Evolutionary conservation across 805 yeast species (phyloP).

Genomic region (Wickerhamiella domercqiae): DNA sequence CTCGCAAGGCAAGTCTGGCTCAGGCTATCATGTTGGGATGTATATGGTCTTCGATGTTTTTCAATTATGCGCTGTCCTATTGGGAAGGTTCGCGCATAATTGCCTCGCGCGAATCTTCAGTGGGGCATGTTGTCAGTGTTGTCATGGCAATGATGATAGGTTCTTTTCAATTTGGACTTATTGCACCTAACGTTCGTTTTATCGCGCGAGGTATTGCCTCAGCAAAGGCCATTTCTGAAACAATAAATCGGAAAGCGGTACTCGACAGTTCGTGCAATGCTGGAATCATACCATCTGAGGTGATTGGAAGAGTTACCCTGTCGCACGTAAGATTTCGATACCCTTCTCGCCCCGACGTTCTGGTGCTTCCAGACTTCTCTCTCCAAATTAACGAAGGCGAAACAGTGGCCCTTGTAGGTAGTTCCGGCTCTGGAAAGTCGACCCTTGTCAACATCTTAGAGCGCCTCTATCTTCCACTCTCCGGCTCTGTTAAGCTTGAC

Average conservation of each 20-base stretch:
- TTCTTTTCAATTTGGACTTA: slow-evolving; percentile 27
- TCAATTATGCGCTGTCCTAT: slow-evolving; percentile 27
- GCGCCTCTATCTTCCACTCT: slow-evolving; percentile 68
- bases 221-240: slow-evolving; percentile 27
- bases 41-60: slow-evolving; percentile 26
- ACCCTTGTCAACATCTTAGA: slow-evolving; percentile 74
- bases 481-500: slow-evolving; percentile 65
- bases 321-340: slow-evolving; percentile 83
- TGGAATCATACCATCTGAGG: slow-evolving; percentile 16
- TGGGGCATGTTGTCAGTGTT: slow-evolving; percentile 26
- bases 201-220: slow-evolving; percentile 28
- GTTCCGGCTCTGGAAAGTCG: slow-evolving; percentile 91
- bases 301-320: slow-evolving; percentile 55
- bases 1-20: slow-evolving; percentile 19
- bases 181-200: slow-evolving; percentile 28
- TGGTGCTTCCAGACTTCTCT: slow-evolving; percentile 60
- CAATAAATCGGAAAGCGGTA: slow-evolving; percentile 29
- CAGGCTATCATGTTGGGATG: slow-evolving; percentile 25
- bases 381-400: slow-evolving; percentile 76
- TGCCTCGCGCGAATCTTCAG: slow-evolving; percentile 20
- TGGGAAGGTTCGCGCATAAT: slow-evolving; percentile 31
- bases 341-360: slow-evolving; percentile 60
- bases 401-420: slow-evolving; percentile 90
- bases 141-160: slow-evolving; percentile 29
- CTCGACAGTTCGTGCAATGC: slow-evolving; percentile 23